phyloP scores from a whole-genome alignment of 768 basidiomycete species.

The Tricholoma matsutake region DNA sequence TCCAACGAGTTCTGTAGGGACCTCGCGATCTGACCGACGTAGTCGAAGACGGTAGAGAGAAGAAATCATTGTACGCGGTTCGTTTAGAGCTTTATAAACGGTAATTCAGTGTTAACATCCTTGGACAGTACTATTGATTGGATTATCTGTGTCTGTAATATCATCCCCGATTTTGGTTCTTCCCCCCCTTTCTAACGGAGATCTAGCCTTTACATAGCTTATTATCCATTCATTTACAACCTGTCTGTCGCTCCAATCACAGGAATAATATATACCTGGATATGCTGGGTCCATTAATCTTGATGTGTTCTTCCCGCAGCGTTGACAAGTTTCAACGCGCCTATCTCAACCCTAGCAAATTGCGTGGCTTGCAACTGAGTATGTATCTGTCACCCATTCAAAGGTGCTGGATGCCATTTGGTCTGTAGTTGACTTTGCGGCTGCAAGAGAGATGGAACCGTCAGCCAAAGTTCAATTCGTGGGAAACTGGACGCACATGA shows the following conservation, averaged over 20 bases:
- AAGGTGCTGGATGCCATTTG: not conserved
- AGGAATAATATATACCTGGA: conserved; percentile 2
- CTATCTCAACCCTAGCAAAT: not conserved
- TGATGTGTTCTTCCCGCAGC: not conserved
- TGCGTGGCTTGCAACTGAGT: not conserved
- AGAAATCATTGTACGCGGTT: not conserved
- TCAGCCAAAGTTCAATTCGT: not conserved
- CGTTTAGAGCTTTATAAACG: not conserved
- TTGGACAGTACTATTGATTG: not conserved
- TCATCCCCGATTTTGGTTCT: not conserved
- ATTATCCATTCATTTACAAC: not conserved
- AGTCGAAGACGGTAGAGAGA: conserved; percentile 46
- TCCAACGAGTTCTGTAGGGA: conserved; percentile 54
- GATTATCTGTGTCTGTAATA: conserved; percentile 3
- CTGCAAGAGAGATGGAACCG: not conserved
- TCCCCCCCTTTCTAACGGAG: not conserved
- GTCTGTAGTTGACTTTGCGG: not conserved
- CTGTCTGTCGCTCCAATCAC: not conserved
- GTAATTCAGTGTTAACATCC: not conserved
- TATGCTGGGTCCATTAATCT: not conserved
- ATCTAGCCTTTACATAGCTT: conserved; percentile 1
- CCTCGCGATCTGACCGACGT: conserved; percentile 53
- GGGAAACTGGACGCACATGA: not conserved
- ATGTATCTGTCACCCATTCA: not conserved
- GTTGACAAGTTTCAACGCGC: too few relatives aligned